These are phyloP conservation scores for Coprinopsis marcescibilis DNA, from an alignment of 768 basidiomycete genomes.

Conservation along the genomic window DNA sequence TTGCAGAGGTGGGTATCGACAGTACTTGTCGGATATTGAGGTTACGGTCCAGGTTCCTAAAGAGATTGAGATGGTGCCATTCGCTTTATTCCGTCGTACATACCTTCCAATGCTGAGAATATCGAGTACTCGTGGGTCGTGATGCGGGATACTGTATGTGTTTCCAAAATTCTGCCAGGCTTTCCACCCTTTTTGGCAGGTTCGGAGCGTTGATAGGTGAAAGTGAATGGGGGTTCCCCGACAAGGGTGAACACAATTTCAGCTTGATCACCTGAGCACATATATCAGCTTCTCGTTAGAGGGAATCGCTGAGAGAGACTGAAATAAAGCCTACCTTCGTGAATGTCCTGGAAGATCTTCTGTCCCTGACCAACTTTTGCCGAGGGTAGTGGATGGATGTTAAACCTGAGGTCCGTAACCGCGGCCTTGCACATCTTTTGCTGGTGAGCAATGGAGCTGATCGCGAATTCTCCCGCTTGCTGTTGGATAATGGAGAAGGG, in stretches of 20 bases:
- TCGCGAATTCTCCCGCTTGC: slow-evolving; percentile 75
- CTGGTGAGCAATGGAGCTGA: slow-evolving; percentile 86
- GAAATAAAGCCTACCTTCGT: slow-evolving; percentile 59
- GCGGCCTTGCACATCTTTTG: slow-evolving; percentile 87
- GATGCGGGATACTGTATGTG: slow-evolving; percentile 83
- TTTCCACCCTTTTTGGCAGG: slow-evolving; percentile 64
- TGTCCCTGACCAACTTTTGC: slow-evolving; percentile 88
- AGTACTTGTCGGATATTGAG: slow-evolving; percentile 84
- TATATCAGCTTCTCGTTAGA: background rate
- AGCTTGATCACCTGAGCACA: slow-evolving; percentile 93
- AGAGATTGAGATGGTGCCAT: background rate
- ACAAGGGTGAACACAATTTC: slow-evolving; percentile 87
- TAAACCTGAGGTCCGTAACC: slow-evolving; percentile 67
- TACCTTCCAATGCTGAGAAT: slow-evolving; percentile 87
- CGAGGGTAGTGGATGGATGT: slow-evolving; percentile 78
- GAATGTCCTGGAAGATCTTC: slow-evolving; percentile 75
- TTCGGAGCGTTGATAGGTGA: slow-evolving; percentile 88
- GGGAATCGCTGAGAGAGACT: background rate
- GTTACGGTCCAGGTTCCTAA: slow-evolving; percentile 89
- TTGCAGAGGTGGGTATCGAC: slow-evolving; percentile 77
- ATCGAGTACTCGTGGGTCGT: slow-evolving; percentile 78
- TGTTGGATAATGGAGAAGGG: slow-evolving; percentile 85
- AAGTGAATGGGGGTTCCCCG: slow-evolving; percentile 93
- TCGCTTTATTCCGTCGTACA: slow-evolving; percentile 15
- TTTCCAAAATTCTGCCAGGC: slow-evolving; percentile 78